Evolutionary conservation across 768 basidiomycete species (phyloP).

Genomic region (Vishniacozyma victoriae): DNA sequence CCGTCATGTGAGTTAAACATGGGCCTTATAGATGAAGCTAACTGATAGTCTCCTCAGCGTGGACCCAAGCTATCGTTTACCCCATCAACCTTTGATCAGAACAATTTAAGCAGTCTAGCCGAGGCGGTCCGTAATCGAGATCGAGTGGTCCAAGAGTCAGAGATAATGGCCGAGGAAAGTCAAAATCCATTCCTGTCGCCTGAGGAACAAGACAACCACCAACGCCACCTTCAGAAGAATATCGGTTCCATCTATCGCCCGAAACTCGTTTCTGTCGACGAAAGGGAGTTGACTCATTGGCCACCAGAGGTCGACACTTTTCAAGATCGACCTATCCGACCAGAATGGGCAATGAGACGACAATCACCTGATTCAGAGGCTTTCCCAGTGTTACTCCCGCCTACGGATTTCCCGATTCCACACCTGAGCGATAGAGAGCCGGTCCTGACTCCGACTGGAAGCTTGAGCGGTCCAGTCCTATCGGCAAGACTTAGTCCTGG

Average conservation of each 20-base stretch:
- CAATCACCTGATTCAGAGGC: not conserved
- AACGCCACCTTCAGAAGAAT: conserved; percentile 6
- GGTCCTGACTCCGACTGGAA: no score
- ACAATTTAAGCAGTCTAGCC: conserved; percentile 1
- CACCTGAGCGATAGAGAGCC: no score
- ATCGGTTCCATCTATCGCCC: conserved; percentile 19
- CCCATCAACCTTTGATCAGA: conserved; percentile 10
- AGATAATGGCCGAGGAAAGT: not conserved
- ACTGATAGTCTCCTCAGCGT: not conserved
- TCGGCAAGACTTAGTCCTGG: no score
- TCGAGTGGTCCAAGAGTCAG: not conserved
- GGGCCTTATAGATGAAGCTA: not conserved
- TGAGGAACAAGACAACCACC: not conserved
- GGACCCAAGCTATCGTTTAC: conserved; percentile 15
- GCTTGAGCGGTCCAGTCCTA: no score
- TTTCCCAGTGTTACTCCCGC: not conserved
- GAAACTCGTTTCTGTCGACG: conserved; percentile 6
- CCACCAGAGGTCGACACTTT: conserved; percentile 1
- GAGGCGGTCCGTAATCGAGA: not conserved
- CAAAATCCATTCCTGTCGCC: not conserved
- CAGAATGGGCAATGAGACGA: not conserved
- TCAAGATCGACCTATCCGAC: not conserved
- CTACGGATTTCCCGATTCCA: not conserved
- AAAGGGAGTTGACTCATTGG: conserved; percentile 8
- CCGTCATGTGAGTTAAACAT: not conserved